Evolutionary conservation across 192 early-diverging fungal genomes (phyloP).

Genomic region (Lunasporangiospora selenospora): DNA sequence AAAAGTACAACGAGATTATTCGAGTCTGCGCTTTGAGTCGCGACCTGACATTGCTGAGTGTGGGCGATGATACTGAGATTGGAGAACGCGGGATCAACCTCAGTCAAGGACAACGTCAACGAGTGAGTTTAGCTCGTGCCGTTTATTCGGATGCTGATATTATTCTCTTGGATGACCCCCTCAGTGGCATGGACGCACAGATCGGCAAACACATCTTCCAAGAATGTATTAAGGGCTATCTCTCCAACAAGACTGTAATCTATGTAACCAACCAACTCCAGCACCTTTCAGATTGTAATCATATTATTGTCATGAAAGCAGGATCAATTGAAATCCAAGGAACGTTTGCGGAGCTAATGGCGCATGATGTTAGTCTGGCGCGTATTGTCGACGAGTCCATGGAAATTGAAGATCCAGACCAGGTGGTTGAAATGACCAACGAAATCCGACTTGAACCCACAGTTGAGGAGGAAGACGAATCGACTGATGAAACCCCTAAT

Average conservation of each 20-base stretch:
- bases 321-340: conserved; percentile 62
- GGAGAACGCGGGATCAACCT: conserved; percentile 76
- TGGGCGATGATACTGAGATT: conserved; percentile 74
- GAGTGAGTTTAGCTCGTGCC: conserved; percentile 67
- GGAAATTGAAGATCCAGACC: conserved; percentile 63
- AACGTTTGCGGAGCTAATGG: conserved; percentile 65
- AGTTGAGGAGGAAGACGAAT: conserved; percentile 29
- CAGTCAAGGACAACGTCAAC: conserved; percentile 74
- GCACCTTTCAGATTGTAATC: conserved; percentile 62
- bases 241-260: conserved; percentile 65
- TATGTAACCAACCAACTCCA: conserved; percentile 76
- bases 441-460: conserved; percentile 47
- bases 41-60: conserved; percentile 67
- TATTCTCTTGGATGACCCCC: conserved; percentile 74
- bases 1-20: conserved; percentile 65
- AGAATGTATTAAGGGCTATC: conserved; percentile 55
- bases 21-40: conserved; percentile 65
- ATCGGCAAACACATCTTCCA: conserved; percentile 58
- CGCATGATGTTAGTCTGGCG: conserved; percentile 67
- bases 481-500: background rate
- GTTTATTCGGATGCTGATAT: conserved; percentile 74
- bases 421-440: conserved; percentile 50
- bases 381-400: conserved; percentile 67
- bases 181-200: conserved; percentile 57
- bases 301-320: conserved; percentile 64